phyloP scores from a whole-genome alignment of 768 basidiomycete genomes.

The Lactifluus hygrophoroides region DNA sequence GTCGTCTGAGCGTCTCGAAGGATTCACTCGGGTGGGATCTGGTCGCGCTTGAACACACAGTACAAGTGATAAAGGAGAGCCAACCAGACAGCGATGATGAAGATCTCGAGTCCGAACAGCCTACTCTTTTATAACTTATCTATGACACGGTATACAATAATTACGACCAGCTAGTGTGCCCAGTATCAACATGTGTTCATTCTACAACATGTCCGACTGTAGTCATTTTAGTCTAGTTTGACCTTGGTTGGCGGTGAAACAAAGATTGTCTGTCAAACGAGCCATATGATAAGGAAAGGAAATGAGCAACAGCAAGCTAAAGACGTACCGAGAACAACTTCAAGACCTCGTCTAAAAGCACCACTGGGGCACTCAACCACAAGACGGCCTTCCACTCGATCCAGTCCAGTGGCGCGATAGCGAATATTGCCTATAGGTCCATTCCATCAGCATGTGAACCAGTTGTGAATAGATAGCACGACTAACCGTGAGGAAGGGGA shows the following conservation, averaged over 20 bases:
- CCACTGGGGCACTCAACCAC: conserved; percentile 76
- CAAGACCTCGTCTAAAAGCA: conserved; percentile 83
- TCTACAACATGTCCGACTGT: not conserved
- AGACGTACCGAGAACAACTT: conserved; percentile 69
- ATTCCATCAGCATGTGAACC: not conserved
- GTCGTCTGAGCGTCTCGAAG: conserved; percentile 41
- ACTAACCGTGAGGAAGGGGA: conserved; percentile 90
- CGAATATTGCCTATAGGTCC: conserved; percentile 60
- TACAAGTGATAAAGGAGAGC: conserved; percentile 30
- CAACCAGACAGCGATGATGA: conserved; percentile 62
- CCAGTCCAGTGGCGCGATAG: conserved; percentile 92
- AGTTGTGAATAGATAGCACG: too few species aligned
- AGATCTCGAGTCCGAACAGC: not conserved
- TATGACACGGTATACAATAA: not conserved
- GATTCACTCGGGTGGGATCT: conserved; percentile 59
- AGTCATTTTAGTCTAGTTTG: conserved; percentile 33
- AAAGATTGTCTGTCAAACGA: conserved; percentile 38
- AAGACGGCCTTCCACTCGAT: conserved; percentile 92
- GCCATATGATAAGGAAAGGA: not conserved
- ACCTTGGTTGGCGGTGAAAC: conserved; percentile 49
- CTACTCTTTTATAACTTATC: not conserved
- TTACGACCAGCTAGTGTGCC: too few species aligned
- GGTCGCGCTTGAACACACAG: conserved; percentile 53
- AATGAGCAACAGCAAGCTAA: not conserved
- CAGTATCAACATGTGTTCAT: too few species aligned